Conservation (phyloP, 371 early-diverging fungal genomes). For the Fennellomyces sp. region DNA sequence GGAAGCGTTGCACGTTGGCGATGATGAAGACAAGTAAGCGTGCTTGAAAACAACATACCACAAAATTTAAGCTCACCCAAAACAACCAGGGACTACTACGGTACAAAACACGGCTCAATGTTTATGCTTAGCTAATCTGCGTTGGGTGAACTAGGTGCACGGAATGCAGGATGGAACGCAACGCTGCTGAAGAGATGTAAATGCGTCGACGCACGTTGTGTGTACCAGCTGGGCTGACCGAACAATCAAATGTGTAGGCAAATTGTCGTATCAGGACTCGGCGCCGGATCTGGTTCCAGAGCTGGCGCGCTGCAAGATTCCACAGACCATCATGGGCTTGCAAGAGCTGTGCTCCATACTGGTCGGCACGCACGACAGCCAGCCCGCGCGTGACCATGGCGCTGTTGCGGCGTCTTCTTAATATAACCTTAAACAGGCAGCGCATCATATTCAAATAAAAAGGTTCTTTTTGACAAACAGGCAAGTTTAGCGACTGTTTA, state of each 20-base stretch:
- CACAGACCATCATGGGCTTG: constrained; percentile 30
- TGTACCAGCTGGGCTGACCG: neutral
- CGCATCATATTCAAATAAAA: neutral
- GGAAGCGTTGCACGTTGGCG: constrained; percentile 41
- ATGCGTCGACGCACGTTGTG: neutral
- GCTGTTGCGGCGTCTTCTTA: neutral
- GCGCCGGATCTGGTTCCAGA: constrained; percentile 15
- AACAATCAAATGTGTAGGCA: constrained; percentile 10
- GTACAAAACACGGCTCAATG: neutral
- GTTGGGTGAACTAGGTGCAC: too few relatives aligned
- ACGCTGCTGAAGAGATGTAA: constrained; percentile 38
- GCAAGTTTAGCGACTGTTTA: too few relatives aligned
- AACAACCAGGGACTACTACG: constrained; percentile 21
- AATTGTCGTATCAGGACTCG: constrained; percentile 35
- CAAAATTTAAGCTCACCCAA: too few relatives aligned
- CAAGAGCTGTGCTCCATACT: constrained; percentile 26
- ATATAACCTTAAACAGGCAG: too few relatives aligned
- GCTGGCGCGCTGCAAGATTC: constrained; percentile 3
- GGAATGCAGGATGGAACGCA: constrained; percentile 42
- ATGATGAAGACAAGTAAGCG: constrained; percentile 38
- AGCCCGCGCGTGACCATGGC: neutral
- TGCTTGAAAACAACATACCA: neutral
- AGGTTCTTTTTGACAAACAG: constrained; percentile 71
- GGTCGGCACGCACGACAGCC: neutral
- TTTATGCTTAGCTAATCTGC: too few relatives aligned